A percentile compares a stretch with the other conserved stretches of the same genome.
These are phyloP conservation scores for Fusarium beomiforme DNA, from an alignment of 2,329 filamentous ascomycete genomes.

Conservation along the genomic window DNA sequence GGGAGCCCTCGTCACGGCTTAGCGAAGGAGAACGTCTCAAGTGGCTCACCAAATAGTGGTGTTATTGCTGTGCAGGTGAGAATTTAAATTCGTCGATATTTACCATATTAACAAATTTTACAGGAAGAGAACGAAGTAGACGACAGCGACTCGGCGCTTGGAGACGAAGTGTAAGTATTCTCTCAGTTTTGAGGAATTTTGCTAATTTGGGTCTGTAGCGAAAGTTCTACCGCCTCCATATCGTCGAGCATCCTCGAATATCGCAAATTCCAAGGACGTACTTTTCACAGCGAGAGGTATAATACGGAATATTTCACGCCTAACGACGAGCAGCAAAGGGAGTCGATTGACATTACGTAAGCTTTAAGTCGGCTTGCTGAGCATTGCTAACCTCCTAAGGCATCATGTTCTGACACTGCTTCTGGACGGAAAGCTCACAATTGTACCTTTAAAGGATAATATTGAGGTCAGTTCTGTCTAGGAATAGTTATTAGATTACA, in stretches of 20 bases:
- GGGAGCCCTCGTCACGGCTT: neutral
- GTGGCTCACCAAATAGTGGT: neutral
- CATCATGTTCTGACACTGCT: neutral
- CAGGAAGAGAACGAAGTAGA: neutral
- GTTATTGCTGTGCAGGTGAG: neutral
- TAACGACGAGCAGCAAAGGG: slow-evolving; percentile 11
- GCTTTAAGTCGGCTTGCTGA: fast-evolving
- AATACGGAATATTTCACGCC: neutral
- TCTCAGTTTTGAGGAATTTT: fast-evolving
- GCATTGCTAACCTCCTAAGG: neutral
- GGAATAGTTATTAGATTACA: no score
- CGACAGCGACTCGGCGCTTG: neutral
- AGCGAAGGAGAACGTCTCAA: neutral
- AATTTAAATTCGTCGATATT: fast-evolving
- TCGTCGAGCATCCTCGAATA: slow-evolving; percentile 12
- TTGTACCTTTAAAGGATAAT: neutral
- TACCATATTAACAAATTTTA: neutral
- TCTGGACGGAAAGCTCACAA: neutral
- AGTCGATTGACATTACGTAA: slow-evolving; percentile 21
- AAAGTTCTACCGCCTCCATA: slow-evolving; percentile 1
- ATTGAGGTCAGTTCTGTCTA: neutral
- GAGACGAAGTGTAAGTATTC: neutral
- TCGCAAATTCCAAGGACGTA: slow-evolving; percentile 3
- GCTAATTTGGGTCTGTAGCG: neutral
- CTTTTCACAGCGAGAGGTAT: slow-evolving; percentile 1